These are phyloP conservation scores for Bothriochloa decipiens DNA, from an alignment of 176 grass and related monocot genomes.

Conservation along the genomic window DNA sequence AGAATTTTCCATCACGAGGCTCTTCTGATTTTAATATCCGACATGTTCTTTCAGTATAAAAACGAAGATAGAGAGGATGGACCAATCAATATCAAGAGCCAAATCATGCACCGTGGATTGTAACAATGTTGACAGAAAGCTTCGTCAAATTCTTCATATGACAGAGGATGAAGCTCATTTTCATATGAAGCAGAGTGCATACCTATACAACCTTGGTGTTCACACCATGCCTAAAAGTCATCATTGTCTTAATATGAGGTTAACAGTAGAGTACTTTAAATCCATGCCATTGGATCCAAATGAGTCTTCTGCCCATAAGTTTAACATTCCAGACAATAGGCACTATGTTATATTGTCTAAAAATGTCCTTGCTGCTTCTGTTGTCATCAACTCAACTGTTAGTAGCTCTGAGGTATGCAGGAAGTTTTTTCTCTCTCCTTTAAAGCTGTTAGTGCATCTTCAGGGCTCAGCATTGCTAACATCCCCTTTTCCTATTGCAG, in stretches of 20 bases:
- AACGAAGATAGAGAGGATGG: constrained; percentile 78
- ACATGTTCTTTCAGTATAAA: constrained; percentile 65
- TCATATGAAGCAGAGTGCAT: constrained; percentile 98
- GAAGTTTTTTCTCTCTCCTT: constrained; percentile 1
- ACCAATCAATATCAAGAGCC: constrained; percentile 65
- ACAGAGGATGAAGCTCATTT: constrained; percentile 97
- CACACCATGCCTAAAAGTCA: constrained; percentile 98
- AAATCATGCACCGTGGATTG: constrained; percentile 85
- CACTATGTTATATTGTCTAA: constrained; percentile 95
- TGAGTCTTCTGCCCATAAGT: constrained; percentile 53
- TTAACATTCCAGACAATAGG: constrained; percentile 63
- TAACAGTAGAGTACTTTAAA: constrained; percentile 97
- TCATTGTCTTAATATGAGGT: constrained; percentile 97
- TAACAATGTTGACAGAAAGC: constrained; percentile 90
- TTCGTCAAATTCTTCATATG: constrained; percentile 92
- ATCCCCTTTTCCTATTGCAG: constrained; percentile 55
- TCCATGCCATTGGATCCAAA: constrained; percentile 56
- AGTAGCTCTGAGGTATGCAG: constrained; percentile 78
- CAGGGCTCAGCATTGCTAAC: constrained; percentile 42
- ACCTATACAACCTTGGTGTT: constrained; percentile 93
- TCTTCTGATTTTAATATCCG: not conserved
- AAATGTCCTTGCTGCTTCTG: constrained; percentile 91
- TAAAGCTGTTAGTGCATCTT: constrained; percentile 22
- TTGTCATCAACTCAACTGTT: constrained; percentile 90
- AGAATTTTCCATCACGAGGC: not conserved